Percentiles rank a stretch among this genome's conserved stretches.
Conservation (phyloP, 371 early-diverging fungal genomes). For the Nematocida major region DNA sequence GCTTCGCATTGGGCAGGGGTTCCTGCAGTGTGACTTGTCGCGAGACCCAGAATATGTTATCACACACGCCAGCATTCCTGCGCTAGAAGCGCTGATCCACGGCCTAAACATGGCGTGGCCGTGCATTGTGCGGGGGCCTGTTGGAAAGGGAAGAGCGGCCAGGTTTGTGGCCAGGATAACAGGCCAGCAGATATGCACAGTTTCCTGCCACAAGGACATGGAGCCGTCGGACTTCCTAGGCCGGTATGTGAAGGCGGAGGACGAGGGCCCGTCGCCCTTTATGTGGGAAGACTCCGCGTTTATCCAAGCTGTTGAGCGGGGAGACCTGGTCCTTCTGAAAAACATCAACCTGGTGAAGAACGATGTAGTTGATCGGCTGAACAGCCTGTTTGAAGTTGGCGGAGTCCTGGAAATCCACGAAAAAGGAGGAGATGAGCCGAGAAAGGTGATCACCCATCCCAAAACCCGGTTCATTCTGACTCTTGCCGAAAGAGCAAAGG, state of each 20-base stretch:
- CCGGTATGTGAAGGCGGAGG: constrained; percentile 67
- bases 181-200: constrained; percentile 70
- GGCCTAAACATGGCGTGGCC: constrained; percentile 37
- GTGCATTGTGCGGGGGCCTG: constrained; percentile 15
- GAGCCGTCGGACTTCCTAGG: constrained; percentile 94
- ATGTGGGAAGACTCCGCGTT: constrained; percentile 72
- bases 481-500: constrained; percentile 37
- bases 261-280: constrained; percentile 10
- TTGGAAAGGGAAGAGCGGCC: constrained; percentile 93
- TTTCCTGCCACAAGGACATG: constrained; percentile 91
- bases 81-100: constrained; percentile 12
- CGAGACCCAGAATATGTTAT: constrained; percentile 39
- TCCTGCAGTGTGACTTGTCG: neutral
- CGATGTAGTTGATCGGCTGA: constrained; percentile 93
- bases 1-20: neutral
- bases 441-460: constrained; percentile 8
- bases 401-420: constrained; percentile 47
- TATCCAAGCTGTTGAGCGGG: constrained; percentile 78
- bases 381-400: constrained; percentile 75
- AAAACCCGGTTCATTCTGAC: constrained; percentile 26
- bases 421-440: constrained; percentile 22
- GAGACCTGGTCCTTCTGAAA: constrained; percentile 84
- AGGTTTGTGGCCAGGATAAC: constrained; percentile 73
- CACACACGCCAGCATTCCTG: constrained; percentile 8
- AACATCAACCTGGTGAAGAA: constrained; percentile 99